phyloP scores from a whole-genome alignment of 2,329 filamentous ascomycete genomes.

The Epichloe gansuensis region DNA sequence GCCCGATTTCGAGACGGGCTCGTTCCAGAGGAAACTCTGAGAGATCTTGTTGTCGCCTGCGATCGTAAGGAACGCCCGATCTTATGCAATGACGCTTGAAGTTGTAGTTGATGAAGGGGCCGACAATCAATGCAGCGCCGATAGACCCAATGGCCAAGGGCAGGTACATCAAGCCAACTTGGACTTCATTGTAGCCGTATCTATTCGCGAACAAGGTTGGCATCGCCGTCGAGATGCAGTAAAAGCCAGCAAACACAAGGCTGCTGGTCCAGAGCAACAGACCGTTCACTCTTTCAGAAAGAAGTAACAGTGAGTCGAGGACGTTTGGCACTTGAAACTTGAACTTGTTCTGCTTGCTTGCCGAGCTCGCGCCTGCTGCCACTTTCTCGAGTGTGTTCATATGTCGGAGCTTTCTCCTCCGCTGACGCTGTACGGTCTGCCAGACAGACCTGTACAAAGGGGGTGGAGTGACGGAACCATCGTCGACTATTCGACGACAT shows the following conservation, averaged over 20 bases:
- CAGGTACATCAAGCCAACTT: conserved; percentile 40
- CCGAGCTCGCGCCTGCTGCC: conserved; percentile 6
- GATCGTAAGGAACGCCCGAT: conserved; percentile 39
- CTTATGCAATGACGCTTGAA: conserved; percentile 47
- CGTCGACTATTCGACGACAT: conserved; percentile 33
- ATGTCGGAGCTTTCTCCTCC: background rate
- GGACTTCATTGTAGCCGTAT: conserved; percentile 46
- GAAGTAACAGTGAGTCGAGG: conserved; percentile 25
- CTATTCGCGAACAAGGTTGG: conserved; percentile 31
- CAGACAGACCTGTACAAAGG: conserved; percentile 22
- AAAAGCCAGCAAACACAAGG: conserved; percentile 37
- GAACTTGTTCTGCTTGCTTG: conserved; percentile 14
- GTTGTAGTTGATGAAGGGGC: conserved; percentile 52
- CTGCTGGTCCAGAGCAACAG: conserved; percentile 31
- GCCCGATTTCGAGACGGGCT: conserved; percentile 34
- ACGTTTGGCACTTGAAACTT: conserved; percentile 29
- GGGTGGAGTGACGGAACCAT: conserved; percentile 35
- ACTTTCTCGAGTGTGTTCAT: background rate
- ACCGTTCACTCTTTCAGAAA: conserved; percentile 29
- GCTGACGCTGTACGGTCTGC: conserved; percentile 16
- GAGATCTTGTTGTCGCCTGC: conserved; percentile 37
- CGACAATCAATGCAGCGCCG: conserved; percentile 31
- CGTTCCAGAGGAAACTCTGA: conserved; percentile 37
- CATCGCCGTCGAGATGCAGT: conserved; percentile 32
- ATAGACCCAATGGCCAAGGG: conserved; percentile 38